These are phyloP conservation scores for Hypsizygus ulmarius DNA, from an alignment of 1,284 basidiomycete species.

Conservation along the genomic window DNA sequence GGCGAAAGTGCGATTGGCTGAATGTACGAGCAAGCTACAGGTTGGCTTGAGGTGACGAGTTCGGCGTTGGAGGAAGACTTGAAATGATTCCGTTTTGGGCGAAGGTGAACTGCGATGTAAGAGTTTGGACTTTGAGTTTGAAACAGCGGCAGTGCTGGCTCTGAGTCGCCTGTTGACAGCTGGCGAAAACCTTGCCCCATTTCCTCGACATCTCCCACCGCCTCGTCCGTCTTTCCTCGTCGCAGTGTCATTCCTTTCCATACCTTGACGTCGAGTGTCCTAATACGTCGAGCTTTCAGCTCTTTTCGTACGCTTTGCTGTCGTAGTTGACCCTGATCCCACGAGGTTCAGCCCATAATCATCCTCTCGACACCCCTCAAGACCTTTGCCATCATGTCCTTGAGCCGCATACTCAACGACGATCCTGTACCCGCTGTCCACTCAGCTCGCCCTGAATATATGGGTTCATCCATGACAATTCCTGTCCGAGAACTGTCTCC, in stretches of 20 bases:
- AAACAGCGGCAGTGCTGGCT: conserved; percentile 29
- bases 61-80: conserved; percentile 11
- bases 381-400: conserved; percentile 50
- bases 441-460: conserved; percentile 25
- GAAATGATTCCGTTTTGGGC: conserved; percentile 29
- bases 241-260: conserved; percentile 9
- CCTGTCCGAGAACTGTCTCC: conserved; percentile 19
- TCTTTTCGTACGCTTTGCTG: conserved; percentile 9
- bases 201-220: conserved; percentile 1
- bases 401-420: conserved; percentile 74
- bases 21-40: conserved; percentile 7
- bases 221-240: conserved; percentile 13
- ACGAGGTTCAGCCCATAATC: conserved; percentile 21
- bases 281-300: not conserved
- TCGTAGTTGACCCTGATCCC: conserved; percentile 22
- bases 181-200: conserved; percentile 19
- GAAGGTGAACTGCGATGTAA: conserved; percentile 32
- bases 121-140: conserved; percentile 36
- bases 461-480: conserved; percentile 20
- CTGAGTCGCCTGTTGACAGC: conserved; percentile 30
- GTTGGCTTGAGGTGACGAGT: conserved; percentile 3
- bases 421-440: conserved; percentile 40
- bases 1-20: conserved; percentile 13
- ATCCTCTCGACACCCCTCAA: not conserved
- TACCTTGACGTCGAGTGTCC: conserved; percentile 10